A percentile compares a stretch with the other conserved stretches of the same genome.
Conservation (phyloP, 306 rosid species). For the Acacia crassicarpa region DNA sequence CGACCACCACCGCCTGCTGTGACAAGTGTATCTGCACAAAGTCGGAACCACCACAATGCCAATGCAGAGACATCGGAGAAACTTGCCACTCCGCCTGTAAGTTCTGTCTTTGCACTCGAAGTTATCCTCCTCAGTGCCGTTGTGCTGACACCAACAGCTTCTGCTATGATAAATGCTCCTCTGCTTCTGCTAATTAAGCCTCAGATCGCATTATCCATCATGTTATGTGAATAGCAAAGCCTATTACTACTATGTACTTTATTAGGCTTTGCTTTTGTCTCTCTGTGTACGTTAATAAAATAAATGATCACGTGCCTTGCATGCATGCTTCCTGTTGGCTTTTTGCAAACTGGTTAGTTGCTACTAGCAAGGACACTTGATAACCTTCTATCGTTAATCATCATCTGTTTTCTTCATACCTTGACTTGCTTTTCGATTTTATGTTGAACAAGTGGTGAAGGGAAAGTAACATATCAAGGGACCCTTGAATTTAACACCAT, state of each 20-base stretch:
- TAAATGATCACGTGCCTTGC: not conserved
- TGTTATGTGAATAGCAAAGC: not conserved
- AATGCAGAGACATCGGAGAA: not conserved
- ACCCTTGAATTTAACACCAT: too few species aligned
- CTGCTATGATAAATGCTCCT: not conserved
- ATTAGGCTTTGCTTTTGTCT: not conserved
- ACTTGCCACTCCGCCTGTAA: not conserved
- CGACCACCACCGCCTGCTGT: constrained; percentile 20
- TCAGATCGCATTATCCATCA: not conserved
- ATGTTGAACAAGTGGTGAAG: too few species aligned
- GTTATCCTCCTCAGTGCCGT: not conserved
- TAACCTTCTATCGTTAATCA: too few species aligned
- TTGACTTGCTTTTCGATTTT: too few species aligned
- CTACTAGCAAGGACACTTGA: too few species aligned
- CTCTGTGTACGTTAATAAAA: not conserved
- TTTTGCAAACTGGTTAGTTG: too few species aligned
- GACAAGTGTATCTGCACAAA: not conserved
- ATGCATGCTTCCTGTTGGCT: too few species aligned
- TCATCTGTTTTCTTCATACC: too few species aligned
- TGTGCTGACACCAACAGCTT: not conserved
- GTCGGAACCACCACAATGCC: constrained; percentile 13
- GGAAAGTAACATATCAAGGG: too few species aligned
- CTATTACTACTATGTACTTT: not conserved
- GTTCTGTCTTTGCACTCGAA: not conserved
- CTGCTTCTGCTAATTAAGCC: not conserved